phyloP scores from a whole-genome alignment of 208 protist species.

The Leishmania guyanensis region DNA sequence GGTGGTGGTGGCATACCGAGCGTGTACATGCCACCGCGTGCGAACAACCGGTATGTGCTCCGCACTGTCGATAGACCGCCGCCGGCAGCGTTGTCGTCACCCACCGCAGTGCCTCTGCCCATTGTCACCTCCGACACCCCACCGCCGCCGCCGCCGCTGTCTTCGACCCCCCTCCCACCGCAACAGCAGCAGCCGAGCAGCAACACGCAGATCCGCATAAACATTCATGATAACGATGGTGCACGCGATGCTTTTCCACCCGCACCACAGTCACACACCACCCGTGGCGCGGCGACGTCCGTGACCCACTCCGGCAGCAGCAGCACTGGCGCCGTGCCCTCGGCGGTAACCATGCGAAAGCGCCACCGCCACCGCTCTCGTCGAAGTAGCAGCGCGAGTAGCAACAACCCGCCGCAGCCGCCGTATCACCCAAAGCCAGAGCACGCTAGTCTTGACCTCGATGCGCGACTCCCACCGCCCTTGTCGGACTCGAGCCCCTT shows the following conservation, averaged over 20 bases:
- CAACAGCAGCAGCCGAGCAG: slow-evolving; percentile 11
- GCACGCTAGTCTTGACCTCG: slow-evolving; percentile 25
- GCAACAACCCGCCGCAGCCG: not conserved
- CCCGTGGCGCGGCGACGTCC: not conserved
- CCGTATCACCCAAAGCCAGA: not conserved
- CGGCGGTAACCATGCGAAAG: not conserved
- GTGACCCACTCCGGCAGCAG: slow-evolving; percentile 4
- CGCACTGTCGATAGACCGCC: slow-evolving; percentile 4
- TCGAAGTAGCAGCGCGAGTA: slow-evolving; percentile 8
- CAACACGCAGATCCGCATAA: slow-evolving; percentile 37
- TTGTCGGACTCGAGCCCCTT: slow-evolving; percentile 12
- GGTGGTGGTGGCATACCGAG: not conserved
- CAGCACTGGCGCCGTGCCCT: not conserved
- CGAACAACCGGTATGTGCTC: slow-evolving; percentile 80
- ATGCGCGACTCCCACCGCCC: not conserved
- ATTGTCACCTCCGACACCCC: slow-evolving; percentile 1
- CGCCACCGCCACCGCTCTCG: slow-evolving; percentile 16
- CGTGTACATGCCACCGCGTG: slow-evolving; percentile 70
- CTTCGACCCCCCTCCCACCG: not conserved
- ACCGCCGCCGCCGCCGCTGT: not conserved
- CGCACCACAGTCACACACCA: not conserved
- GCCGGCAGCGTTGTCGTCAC: not conserved
- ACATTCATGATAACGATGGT: slow-evolving; percentile 39
- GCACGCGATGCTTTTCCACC: not conserved
- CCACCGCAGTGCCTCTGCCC: slow-evolving; percentile 1